These are phyloP conservation scores for Yamadazyma triangularis DNA, from an alignment of 1,139 yeast genomes.

Conservation along the genomic window DNA sequence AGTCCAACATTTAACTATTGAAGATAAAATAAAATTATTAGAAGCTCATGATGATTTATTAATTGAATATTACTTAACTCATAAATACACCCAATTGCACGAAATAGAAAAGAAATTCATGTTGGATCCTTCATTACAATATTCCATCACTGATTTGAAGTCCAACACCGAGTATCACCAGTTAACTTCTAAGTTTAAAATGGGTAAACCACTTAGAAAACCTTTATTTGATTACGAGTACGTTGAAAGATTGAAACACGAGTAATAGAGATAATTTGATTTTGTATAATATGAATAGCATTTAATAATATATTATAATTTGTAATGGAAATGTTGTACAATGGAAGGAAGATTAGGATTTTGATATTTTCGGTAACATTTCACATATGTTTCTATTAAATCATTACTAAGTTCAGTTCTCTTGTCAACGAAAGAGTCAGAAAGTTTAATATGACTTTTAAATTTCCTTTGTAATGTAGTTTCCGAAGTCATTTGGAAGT, in stretches of 20 bases:
- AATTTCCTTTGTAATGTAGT: conserved; percentile 14
- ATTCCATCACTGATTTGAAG: conserved; percentile 16
- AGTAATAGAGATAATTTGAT: no score
- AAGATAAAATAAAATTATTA: conserved; percentile 25
- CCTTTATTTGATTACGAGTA: conserved; percentile 22
- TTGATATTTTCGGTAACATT: conserved; percentile 8
- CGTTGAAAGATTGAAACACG: conserved; percentile 18
- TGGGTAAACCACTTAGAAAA: conserved; percentile 23
- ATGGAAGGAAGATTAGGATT: no score
- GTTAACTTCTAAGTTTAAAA: conserved; percentile 19
- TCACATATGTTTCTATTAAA: conserved; percentile 19
- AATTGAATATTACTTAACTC: conserved; percentile 39
- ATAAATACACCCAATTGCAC: conserved; percentile 31
- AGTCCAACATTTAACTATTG: conserved; percentile 15
- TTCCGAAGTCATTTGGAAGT: conserved; percentile 8
- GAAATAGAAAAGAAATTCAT: conserved; percentile 25
- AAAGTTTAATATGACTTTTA: conserved; percentile 16
- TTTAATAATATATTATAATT: no score
- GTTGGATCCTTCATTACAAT: conserved; percentile 15
- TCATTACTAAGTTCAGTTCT: conserved; percentile 15
- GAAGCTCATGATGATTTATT: conserved; percentile 29
- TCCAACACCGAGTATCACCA: conserved; percentile 17
- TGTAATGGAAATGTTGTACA: no score
- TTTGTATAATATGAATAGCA: no score
- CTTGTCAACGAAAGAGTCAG: conserved; percentile 9